phyloP scores from a whole-genome alignment of 2,329 filamentous ascomycete genomes.

The Penicillium sp. region DNA sequence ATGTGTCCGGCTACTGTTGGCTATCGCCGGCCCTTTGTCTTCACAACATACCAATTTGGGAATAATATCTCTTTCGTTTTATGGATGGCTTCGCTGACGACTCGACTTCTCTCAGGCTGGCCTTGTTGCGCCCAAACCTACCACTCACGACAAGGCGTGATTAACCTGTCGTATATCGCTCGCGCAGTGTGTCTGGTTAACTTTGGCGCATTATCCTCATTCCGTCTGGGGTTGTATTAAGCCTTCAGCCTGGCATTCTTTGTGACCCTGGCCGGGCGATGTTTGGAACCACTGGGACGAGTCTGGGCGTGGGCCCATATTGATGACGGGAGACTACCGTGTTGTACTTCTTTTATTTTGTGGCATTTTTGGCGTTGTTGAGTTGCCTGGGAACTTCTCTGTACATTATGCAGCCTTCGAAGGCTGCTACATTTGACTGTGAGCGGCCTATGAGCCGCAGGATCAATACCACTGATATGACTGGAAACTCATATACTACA shows the following conservation, averaged over 20 bases:
- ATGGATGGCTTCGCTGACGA: slow-evolving; percentile 3
- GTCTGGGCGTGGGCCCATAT: background rate
- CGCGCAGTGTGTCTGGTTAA: background rate
- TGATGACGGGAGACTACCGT: background rate
- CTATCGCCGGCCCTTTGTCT: background rate
- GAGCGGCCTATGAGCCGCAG: slow-evolving; percentile 3
- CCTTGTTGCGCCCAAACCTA: slow-evolving; percentile 34
- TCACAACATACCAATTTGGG: background rate
- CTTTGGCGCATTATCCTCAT: background rate
- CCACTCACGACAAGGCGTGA: slow-evolving; percentile 25
- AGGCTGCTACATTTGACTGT: slow-evolving; percentile 4
- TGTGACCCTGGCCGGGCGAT: slow-evolving; percentile 1
- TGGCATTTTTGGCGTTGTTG: slow-evolving; percentile 29
- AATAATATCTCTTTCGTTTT: background rate
- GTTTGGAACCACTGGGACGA: background rate
- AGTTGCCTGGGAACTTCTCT: slow-evolving; percentile 11
- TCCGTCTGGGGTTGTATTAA: background rate
- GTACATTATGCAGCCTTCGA: slow-evolving; percentile 13
- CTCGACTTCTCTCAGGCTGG: slow-evolving; percentile 32
- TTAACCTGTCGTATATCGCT: background rate
- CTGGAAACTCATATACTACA: background rate
- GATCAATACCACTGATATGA: slow-evolving; percentile 3
- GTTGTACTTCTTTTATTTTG: slow-evolving; percentile 11
- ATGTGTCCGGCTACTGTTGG: background rate
- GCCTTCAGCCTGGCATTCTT: background rate